Percentiles rank a stretch among this genome's conserved stretches.
phyloP scores from a whole-genome alignment of 352 stramenopile species.

The Pythium diclinum region DNA sequence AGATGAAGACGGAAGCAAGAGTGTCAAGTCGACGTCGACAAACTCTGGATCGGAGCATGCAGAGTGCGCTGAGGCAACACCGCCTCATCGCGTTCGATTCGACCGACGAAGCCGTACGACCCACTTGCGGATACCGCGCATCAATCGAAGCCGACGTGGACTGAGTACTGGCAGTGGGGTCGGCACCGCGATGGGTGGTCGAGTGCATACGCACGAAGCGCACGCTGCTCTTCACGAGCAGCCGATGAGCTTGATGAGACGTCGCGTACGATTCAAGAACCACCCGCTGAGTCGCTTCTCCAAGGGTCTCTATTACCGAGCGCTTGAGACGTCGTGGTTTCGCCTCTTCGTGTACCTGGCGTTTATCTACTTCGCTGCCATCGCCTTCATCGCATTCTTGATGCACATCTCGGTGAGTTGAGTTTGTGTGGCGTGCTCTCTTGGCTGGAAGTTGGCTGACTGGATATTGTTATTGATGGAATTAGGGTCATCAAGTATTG shows the following conservation, averaged over 20 bases:
- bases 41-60: conserved; percentile 31
- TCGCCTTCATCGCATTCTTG: conserved; percentile 38
- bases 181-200: neutral
- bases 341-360: conserved; percentile 39
- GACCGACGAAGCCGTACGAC: conserved; percentile 26
- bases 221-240: conserved; percentile 18
- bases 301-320: conserved; percentile 52
- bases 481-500: conserved; percentile 23
- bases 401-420: conserved; percentile 43
- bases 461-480: neutral
- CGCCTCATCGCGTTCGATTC: conserved; percentile 24
- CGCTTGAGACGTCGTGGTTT: conserved; percentile 43
- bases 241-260: conserved; percentile 41
- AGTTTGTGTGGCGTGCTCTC: neutral
- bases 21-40: conserved; percentile 25
- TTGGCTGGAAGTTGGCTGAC: neutral
- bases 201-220: conserved; percentile 20
- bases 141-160: conserved; percentile 1
- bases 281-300: conserved; percentile 36
- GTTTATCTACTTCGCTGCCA: conserved; percentile 36
- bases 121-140: conserved; percentile 20
- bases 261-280: conserved; percentile 43
- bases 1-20: conserved; percentile 16
- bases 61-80: conserved; percentile 7
- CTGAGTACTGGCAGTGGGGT: neutral